Evolutionary conservation across 2,329 filamentous ascomycete genomes (phyloP).

Genomic region (Coleophoma crateriformis): DNA sequence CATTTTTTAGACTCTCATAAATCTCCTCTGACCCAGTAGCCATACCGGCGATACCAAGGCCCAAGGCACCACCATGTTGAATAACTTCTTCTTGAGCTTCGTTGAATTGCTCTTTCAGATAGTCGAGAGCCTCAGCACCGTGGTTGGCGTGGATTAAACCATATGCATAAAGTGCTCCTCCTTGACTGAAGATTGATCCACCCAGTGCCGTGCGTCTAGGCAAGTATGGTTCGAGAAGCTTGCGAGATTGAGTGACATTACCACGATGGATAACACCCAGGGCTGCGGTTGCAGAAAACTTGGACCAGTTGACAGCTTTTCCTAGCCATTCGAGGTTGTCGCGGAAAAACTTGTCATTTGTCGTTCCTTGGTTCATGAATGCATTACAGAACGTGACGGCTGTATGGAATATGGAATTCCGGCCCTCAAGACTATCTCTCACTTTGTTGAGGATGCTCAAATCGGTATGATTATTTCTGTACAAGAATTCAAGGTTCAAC

Average conservation of each 20-base stretch:
- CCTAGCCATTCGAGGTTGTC: conserved; percentile 97
- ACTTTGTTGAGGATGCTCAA: conserved; percentile 92
- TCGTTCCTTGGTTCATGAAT: conserved; percentile 98
- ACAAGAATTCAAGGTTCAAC: conserved; percentile 92
- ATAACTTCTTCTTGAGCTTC: conserved; percentile 85
- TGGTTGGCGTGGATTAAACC: conserved; percentile 97
- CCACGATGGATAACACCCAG: conserved; percentile 95
- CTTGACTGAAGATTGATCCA: conserved; percentile 92
- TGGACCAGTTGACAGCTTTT: conserved; percentile 99
- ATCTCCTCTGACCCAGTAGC: conserved; percentile 86
- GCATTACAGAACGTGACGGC: conserved; percentile 96
- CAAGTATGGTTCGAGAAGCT: conserved; percentile 90
- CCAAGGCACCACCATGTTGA: conserved; percentile 91
- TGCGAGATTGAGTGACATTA: conserved; percentile 88
- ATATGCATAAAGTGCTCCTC: conserved; percentile 91
- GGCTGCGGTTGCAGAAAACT: conserved; percentile 95
- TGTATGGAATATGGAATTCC: conserved; percentile 98
- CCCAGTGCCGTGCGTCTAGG: conserved; percentile 71
- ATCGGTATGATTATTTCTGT: conserved; percentile 91
- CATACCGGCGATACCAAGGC: conserved; percentile 96
- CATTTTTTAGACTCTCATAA: conserved; percentile 83
- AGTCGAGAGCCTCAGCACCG: conserved; percentile 81
- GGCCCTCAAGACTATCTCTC: conserved; percentile 87
- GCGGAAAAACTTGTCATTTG: conserved; percentile 96
- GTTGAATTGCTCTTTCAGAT: conserved; percentile 69